These are phyloP conservation scores for Heritiera fomes DNA, from an alignment of 345 rosid species.

Conservation along the genomic window DNA sequence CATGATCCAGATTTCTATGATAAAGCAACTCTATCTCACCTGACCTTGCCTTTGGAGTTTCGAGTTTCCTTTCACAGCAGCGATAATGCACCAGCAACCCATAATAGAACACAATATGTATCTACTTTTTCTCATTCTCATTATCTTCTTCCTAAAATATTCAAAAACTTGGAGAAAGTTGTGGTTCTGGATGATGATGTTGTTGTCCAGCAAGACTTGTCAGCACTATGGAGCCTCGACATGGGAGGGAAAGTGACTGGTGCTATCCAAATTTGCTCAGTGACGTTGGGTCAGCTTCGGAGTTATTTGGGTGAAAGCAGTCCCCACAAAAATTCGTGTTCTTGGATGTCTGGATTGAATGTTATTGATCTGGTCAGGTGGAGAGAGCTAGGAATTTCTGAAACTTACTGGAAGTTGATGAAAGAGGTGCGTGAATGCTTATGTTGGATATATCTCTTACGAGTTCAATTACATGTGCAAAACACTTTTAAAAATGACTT, in stretches of 20 bases:
- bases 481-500: not conserved
- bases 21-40: slow-evolving; percentile 40
- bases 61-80: slow-evolving; percentile 56
- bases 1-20: slow-evolving; percentile 45
- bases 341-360: slow-evolving; percentile 95
- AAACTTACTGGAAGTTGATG: slow-evolving; percentile 51
- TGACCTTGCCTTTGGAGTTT: slow-evolving; percentile 78
- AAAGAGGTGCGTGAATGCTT: slow-evolving; percentile 54
- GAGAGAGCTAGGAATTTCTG: slow-evolving; percentile 63
- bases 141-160: slow-evolving; percentile 77
- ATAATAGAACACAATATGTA: slow-evolving; percentile 59
- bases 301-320: slow-evolving; percentile 46
- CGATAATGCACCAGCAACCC: slow-evolving; percentile 39
- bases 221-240: slow-evolving; percentile 66
- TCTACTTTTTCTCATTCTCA: slow-evolving; percentile 77
- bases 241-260: slow-evolving; percentile 89
- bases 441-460: not conserved
- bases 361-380: slow-evolving; percentile 76
- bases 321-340: slow-evolving; percentile 47
- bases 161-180: slow-evolving; percentile 60
- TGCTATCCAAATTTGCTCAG: slow-evolving; percentile 65
- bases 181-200: slow-evolving; percentile 91
- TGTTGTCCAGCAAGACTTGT: slow-evolving; percentile 81
- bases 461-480: not conserved
- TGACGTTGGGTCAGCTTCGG: slow-evolving; percentile 64